Percentiles rank a stretch among this genome's conserved stretches.
phyloP scores from a whole-genome alignment of 495 filamentous ascomycete species.

The Penicillium angulare region DNA sequence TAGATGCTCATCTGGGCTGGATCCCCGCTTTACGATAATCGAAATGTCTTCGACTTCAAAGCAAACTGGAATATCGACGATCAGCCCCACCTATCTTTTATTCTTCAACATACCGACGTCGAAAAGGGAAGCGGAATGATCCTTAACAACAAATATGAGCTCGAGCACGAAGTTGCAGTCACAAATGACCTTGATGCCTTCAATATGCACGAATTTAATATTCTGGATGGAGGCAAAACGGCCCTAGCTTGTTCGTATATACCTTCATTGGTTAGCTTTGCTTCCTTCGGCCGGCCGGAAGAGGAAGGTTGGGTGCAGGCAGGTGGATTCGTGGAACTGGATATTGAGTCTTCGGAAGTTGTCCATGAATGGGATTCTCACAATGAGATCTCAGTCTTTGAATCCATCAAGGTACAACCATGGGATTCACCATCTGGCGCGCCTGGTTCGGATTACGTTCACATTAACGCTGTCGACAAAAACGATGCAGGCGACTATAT shows the following conservation, averaged over 20 bases:
- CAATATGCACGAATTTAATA: conserved; percentile 48
- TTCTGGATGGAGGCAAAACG: conserved; percentile 30
- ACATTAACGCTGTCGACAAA: conserved; percentile 59
- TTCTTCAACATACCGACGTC: conserved; percentile 32
- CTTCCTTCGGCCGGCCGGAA: conserved; percentile 29
- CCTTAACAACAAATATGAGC: conserved; percentile 26
- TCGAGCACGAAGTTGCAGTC: conserved; percentile 31
- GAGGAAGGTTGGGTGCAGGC: conserved; percentile 28
- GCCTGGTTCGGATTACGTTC: conserved; percentile 54
- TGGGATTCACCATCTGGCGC: background rate
- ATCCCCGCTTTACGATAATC: conserved; percentile 24
- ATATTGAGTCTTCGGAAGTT: conserved; percentile 36
- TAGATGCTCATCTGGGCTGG: conserved; percentile 37
- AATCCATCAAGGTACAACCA: conserved; percentile 12
- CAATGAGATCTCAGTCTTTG: conserved; percentile 34
- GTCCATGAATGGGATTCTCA: conserved; percentile 42
- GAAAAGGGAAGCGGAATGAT: conserved; percentile 23
- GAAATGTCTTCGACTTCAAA: conserved; percentile 35
- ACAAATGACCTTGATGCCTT: conserved; percentile 29
- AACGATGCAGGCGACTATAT: conserved; percentile 53
- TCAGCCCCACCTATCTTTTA: conserved; percentile 38
- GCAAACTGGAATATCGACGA: conserved; percentile 28
- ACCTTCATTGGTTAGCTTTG: conserved; percentile 33
- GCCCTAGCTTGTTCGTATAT: conserved; percentile 44
- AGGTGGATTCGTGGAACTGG: conserved; percentile 40